Evolutionary conservation across 2,329 filamentous ascomycete species (phyloP).

Genomic region (Polytolypa hystricis): DNA sequence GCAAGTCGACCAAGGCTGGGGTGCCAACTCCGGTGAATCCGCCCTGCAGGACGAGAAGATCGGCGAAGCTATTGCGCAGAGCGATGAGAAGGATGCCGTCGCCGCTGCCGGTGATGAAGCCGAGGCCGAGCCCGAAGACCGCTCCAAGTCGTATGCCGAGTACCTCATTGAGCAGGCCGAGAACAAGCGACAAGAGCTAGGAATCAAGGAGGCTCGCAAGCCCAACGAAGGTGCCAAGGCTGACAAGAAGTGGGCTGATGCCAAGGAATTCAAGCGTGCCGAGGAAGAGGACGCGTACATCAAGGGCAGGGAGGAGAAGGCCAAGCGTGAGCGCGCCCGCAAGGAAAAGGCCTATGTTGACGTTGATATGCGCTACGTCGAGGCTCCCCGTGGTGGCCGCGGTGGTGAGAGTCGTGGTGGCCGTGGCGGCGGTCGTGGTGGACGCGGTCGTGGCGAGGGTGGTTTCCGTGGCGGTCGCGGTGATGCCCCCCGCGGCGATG

Average conservation of each 20-base stretch:
- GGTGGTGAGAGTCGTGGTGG: constrained; percentile 42
- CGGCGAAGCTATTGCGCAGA: constrained; percentile 77
- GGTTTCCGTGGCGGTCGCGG: constrained; percentile 34
- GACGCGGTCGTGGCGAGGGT: constrained; percentile 24
- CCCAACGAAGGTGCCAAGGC: constrained; percentile 82
- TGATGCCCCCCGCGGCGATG: constrained; percentile 32
- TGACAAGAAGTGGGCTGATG: constrained; percentile 87
- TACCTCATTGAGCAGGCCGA: constrained; percentile 69
- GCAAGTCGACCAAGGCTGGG: constrained; percentile 71
- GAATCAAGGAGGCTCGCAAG: constrained; percentile 64
- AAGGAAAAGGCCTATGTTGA: constrained; percentile 86
- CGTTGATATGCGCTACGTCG: constrained; percentile 73
- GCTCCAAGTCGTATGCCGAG: constrained; percentile 78
- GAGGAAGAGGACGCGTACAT: constrained; percentile 63
- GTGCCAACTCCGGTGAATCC: constrained; percentile 65
- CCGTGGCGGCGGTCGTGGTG: constrained; percentile 26
- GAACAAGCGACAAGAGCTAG: constrained; percentile 61
- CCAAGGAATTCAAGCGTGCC: constrained; percentile 52
- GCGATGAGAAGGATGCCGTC: constrained; percentile 64
- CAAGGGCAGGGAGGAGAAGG: constrained; percentile 61
- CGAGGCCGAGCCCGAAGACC: constrained; percentile 61
- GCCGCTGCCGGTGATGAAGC: constrained; percentile 37
- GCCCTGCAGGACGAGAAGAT: constrained; percentile 87
- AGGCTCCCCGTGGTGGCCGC: constrained; percentile 49
- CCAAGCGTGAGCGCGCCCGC: constrained; percentile 71